A percentile compares a stretch with the other conserved stretches of the same genome.
Conservation (phyloP, 2,329 filamentous ascomycete genomes). For the Trichoderma hamatum region DNA sequence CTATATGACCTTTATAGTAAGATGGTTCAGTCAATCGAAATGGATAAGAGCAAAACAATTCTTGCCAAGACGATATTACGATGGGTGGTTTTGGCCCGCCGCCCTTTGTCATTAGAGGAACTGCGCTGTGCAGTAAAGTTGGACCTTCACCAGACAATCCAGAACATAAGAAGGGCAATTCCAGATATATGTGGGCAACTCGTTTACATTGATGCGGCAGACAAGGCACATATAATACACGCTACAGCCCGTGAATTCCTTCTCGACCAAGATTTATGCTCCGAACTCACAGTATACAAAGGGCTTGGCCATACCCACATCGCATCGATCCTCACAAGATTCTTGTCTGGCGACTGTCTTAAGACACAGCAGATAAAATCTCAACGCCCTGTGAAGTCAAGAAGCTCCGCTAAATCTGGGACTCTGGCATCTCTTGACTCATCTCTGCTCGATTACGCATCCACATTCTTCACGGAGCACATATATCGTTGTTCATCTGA, state of each 20-base stretch:
- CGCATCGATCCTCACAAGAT: background rate
- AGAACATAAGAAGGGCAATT: conserved; percentile 7
- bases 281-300: background rate
- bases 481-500: background rate
- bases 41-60: background rate
- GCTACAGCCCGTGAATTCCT: conserved; percentile 14
- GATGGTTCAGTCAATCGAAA: conserved; percentile 4
- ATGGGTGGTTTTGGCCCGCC: conserved; percentile 13
- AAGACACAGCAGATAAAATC: background rate
- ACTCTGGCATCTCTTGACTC: background rate
- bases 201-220: background rate
- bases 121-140: conserved; percentile 14
- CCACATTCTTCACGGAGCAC: background rate
- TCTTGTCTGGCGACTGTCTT: background rate
- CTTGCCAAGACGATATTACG: conserved; percentile 12
- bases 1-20: background rate
- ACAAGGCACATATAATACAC: conserved; percentile 12
- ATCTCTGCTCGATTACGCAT: conserved; percentile 1
- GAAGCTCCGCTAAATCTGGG: background rate
- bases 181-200: conserved; percentile 1
- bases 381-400: background rate
- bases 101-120: conserved; percentile 6
- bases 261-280: background rate
- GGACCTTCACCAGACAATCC: background rate
- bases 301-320: background rate